Percentiles rank a stretch among this genome's conserved stretches.
These are phyloP conservation scores for Fraxinus albicans DNA, from an alignment of 305 asterid species.

Conservation along the genomic window DNA sequence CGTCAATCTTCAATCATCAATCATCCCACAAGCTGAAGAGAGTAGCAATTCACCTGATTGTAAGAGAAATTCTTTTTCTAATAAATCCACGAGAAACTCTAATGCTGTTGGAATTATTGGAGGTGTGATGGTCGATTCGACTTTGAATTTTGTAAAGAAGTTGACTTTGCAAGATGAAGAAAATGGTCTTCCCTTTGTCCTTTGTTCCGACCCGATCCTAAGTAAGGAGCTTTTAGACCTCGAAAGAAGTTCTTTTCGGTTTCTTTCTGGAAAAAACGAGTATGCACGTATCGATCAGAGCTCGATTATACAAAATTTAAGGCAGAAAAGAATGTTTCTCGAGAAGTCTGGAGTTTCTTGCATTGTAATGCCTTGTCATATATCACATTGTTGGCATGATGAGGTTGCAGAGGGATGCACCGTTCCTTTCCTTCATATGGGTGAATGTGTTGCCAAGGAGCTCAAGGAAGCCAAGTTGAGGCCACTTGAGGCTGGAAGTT, in stretches of 20 bases:
- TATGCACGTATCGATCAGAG: conserved; percentile 21
- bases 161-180: conserved; percentile 33
- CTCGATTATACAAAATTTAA: conserved; percentile 42
- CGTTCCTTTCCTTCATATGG: conserved; percentile 38
- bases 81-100: conserved; percentile 9
- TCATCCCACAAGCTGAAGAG: conserved; percentile 33
- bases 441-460: conserved; percentile 48
- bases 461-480: conserved; percentile 53
- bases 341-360: conserved; percentile 64
- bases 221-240: conserved; percentile 41
- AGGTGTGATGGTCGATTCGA: conserved; percentile 41
- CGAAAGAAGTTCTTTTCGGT: conserved; percentile 29
- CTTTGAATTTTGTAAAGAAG: conserved; percentile 45
- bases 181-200: conserved; percentile 47
- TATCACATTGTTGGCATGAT: conserved; percentile 61
- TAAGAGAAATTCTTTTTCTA: conserved; percentile 20
- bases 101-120: conserved; percentile 65
- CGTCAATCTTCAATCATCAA: conserved; percentile 37
- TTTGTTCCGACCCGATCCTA: conserved; percentile 64
- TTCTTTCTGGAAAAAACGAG: conserved; percentile 20
- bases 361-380: conserved; percentile 68
- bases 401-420: conserved; percentile 61
- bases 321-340: conserved; percentile 49
- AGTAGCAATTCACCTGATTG: conserved; percentile 24
- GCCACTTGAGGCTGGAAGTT: conserved; percentile 66